Base-by-base conservation (phyloP, 345 rosid species). In the Salix brachista region DNA sequence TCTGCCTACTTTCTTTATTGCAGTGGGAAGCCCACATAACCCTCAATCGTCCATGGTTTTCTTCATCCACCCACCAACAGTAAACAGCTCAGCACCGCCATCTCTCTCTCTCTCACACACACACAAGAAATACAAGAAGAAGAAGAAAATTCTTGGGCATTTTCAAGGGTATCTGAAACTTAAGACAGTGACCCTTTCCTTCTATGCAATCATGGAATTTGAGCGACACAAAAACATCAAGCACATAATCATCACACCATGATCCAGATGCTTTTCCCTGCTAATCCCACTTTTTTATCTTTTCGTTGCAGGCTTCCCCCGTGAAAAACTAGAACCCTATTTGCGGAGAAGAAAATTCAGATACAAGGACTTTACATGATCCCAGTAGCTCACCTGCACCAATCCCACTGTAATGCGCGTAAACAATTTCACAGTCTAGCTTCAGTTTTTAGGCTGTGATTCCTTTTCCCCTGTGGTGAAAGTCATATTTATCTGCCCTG, bases 31-130 rank as follows among this genome's bases (percentile, higher is more conserved):
- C 44, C 44, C 13, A 41, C 36, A 4, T 34, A 8, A 41, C 74
- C 82, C 74, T 67, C 74, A 23, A 64, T 28, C 71, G 16, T 69
- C 28, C 72, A 64, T 8, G 9, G 64, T 18, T 9, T 10, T 58
- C 67, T 50, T 61, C 73, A 4, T 39, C 30, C 75, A 69, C 78
- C 75, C 65, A 74, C 69, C 76, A 66, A 17, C 67, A 72, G 12
- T 9, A 4, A 71, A 74, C 75, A 77, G 67, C 84, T 64, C 72
- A 76, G 18, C 77, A 8, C 42, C 77, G 50, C 76, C 78, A 32
- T 68, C 42, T 44, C 62, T 50, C 75, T 34, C 36, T 56, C 62
- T 50, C 75, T 32, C 34, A 32, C 75, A 72, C 78, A 76, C 78
- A 65, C 23, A 76, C 6, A 66, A 14, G 18, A 5, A 36, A 36